Evolutionary conservation across 164 flowering plant species (phyloP).

Genomic region (Berberis thunbergii): DNA sequence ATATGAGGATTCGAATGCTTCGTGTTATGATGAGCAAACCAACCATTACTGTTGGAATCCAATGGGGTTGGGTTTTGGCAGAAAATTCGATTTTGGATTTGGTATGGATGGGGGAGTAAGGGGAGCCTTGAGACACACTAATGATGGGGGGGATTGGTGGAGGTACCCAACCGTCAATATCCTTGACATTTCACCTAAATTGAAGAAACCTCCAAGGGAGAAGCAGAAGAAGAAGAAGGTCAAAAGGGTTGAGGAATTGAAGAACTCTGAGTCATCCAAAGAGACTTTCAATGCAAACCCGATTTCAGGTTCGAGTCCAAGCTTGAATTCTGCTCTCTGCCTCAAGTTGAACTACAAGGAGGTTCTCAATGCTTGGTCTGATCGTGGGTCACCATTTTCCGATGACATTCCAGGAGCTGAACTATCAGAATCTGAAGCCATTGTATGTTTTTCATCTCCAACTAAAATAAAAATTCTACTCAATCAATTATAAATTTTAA

Average conservation of each 20-base stretch:
- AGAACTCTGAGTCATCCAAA: constrained; percentile 2
- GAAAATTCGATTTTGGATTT: constrained; percentile 30
- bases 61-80: constrained; percentile 37
- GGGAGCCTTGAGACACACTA: constrained; percentile 36
- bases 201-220: constrained; percentile 27
- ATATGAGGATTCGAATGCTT: constrained; percentile 4
- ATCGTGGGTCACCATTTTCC: constrained; percentile 50
- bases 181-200: constrained; percentile 48
- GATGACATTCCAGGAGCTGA: constrained; percentile 34
- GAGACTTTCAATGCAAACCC: not conserved
- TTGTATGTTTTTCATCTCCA: constrained; percentile 42
- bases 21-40: not conserved
- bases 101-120: constrained; percentile 13
- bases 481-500: not conserved
- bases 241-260: constrained; percentile 15
- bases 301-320: not conserved
- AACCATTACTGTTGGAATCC: constrained; percentile 26
- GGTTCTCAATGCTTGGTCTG: constrained; percentile 65
- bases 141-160: constrained; percentile 55
- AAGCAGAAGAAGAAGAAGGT: constrained; percentile 30
- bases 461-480: not conserved
- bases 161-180: constrained; percentile 54
- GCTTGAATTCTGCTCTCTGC: constrained; percentile 20
- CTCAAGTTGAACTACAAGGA: constrained; percentile 61
- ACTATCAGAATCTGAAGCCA: constrained; percentile 32